Evolutionary conservation across 2,329 filamentous ascomycete genomes (phyloP).

Genomic region (Coniochaeta ligniaria): DNA sequence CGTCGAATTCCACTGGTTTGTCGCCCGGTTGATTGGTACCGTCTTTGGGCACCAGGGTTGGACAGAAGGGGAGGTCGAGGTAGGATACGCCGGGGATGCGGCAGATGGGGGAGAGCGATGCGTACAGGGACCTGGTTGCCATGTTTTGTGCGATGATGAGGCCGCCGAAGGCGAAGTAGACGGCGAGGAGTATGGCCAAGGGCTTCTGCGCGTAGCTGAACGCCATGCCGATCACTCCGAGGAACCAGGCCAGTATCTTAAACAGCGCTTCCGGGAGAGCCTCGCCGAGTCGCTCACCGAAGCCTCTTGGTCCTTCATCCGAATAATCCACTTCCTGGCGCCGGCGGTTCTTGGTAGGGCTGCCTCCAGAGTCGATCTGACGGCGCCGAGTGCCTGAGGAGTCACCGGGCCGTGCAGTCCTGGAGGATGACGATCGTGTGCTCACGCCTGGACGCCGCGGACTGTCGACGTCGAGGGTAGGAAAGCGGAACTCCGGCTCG

Average conservation of each 20-base stretch:
- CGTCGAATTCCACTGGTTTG: conserved; percentile 58
- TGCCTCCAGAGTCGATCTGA: conserved; percentile 4
- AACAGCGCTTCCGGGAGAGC: conserved; percentile 30
- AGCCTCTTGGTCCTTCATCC: conserved; percentile 7
- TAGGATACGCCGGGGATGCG: conserved; percentile 57
- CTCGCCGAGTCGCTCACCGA: conserved; percentile 23
- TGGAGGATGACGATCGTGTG: conserved; percentile 19
- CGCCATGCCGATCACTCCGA: conserved; percentile 50
- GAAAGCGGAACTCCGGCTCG: conserved; percentile 48
- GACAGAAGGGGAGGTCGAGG: conserved; percentile 59
- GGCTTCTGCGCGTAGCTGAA: conserved; percentile 58
- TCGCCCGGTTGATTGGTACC: conserved; percentile 11
- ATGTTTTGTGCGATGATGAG: conserved; percentile 55
- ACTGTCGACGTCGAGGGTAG: conserved; percentile 33
- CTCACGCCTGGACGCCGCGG: conserved; percentile 22
- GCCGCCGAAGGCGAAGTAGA: conserved; percentile 53
- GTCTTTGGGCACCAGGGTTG: conserved; percentile 12
- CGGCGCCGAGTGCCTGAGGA: conserved; percentile 7
- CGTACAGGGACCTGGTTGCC: conserved; percentile 51
- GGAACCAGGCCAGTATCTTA: conserved; percentile 37
- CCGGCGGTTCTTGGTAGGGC: conserved; percentile 9
- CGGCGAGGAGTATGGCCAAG: conserved; percentile 52
- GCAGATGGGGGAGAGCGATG: conserved; percentile 62
- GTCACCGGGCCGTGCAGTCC: conserved; percentile 20
- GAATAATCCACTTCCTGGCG: conserved; percentile 2